Conservation (phyloP, 2,329 filamentous ascomycete genomes). For the Byssochlamys sp. region DNA sequence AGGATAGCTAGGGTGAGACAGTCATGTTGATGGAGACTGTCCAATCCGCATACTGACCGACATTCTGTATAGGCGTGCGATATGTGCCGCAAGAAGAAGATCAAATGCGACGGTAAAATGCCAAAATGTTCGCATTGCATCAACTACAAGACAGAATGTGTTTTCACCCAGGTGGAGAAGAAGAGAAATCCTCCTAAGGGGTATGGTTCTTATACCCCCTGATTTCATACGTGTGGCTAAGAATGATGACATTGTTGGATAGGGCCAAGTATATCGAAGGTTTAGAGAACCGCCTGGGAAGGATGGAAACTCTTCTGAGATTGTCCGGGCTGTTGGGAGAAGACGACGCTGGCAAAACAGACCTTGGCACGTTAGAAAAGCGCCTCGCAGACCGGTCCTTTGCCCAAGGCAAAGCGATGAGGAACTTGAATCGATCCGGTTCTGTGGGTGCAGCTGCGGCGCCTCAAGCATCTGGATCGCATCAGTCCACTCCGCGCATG, state of each 20-base stretch:
- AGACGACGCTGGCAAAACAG: conserved; percentile 74
- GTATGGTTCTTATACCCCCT: conserved; percentile 44
- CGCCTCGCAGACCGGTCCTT: conserved; percentile 48
- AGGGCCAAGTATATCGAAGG: conserved; percentile 97
- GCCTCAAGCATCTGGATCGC: conserved; percentile 27
- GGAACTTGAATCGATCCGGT: conserved; percentile 20
- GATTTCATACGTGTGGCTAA: conserved; percentile 8
- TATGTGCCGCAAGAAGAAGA: conserved; percentile 87
- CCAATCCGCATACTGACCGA: conserved; percentile 6
- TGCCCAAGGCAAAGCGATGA: conserved; percentile 26
- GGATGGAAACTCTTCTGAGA: conserved; percentile 85
- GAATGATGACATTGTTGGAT: conserved; percentile 1
- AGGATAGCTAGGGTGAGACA: conserved; percentile 71
- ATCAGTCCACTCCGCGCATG: conserved; percentile 38
- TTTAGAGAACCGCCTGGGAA: conserved; percentile 82
- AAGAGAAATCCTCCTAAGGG: conserved; percentile 95
- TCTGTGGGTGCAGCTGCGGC: conserved; percentile 19
- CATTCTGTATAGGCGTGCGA: conserved; percentile 62
- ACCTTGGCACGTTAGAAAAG: conserved; percentile 80
- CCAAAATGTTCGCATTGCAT: conserved; percentile 90
- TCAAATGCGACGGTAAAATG: conserved; percentile 95
- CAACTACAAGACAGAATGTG: conserved; percentile 95
- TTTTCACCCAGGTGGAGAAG: conserved; percentile 97
- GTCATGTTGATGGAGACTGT: background rate
- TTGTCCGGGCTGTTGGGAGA: conserved; percentile 79